A percentile compares a stretch with the other conserved stretches of the same genome.
Conservation (phyloP, 2,329 filamentous ascomycete genomes). For the Colletotrichum horii region DNA sequence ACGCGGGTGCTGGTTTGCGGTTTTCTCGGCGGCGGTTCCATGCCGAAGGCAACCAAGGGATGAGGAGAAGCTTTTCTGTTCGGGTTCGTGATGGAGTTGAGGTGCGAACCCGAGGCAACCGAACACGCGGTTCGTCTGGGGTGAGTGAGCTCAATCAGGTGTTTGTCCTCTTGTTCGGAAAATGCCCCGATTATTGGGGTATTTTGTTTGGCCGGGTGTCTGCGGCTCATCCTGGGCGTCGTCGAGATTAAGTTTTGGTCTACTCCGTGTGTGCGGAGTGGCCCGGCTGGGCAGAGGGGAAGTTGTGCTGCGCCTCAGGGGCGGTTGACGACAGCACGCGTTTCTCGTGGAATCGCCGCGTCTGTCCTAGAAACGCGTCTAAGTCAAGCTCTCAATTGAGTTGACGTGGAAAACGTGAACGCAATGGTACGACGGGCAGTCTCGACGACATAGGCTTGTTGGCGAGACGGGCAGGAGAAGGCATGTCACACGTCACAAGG, state of each 20-base stretch:
- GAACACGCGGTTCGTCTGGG: not conserved
- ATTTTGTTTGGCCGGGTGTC: not conserved
- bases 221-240: not conserved
- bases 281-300: not conserved
- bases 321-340: not conserved
- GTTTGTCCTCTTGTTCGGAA: not conserved
- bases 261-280: not conserved
- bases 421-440: not conserved
- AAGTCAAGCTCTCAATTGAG: fast-evolving
- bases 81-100: not conserved
- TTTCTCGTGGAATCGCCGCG: not conserved
- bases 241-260: not conserved
- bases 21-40: not conserved
- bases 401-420: not conserved
- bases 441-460: fast-evolving
- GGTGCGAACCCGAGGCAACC: not conserved
- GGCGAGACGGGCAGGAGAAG: not conserved
- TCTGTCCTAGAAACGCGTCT: not conserved
- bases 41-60: not conserved
- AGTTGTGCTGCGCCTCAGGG: not conserved
- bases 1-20: not conserved
- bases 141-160: not conserved
- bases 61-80: not conserved
- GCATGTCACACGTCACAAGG: not conserved
- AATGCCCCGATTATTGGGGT: not conserved